These are phyloP conservation scores for Pigoraptor vietnamica DNA, from an alignment of 78 protist species.

Conservation along the genomic window DNA sequence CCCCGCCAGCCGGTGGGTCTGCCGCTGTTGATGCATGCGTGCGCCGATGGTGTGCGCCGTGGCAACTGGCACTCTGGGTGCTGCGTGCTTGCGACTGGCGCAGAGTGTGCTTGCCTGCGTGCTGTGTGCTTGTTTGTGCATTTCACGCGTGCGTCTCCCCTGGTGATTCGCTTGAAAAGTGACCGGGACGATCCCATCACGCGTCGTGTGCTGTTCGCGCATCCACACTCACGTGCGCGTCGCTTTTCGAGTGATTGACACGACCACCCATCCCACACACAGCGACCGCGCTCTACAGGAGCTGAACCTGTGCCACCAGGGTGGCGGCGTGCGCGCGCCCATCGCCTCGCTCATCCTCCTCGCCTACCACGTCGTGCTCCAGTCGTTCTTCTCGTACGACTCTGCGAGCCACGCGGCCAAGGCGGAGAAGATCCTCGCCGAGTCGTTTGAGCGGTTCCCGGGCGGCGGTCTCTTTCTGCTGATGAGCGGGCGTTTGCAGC, in stretches of 20 bases:
- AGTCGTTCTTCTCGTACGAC: not conserved
- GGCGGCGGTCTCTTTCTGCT: not conserved
- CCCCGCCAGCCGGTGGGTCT: not conserved
- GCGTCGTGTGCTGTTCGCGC: too few species aligned
- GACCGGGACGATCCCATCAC: too few species aligned
- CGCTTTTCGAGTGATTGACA: too few species aligned
- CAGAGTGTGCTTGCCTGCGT: too few species aligned
- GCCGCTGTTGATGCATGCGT: not conserved
- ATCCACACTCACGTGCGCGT: not conserved
- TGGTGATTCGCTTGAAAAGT: too few species aligned
- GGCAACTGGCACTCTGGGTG: too few species aligned
- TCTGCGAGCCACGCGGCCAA: not conserved
- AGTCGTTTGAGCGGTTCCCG: not conserved
- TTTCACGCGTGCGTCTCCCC: too few species aligned
- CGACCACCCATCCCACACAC: not conserved
- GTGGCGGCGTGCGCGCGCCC: not conserved
- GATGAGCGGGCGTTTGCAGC: not conserved
- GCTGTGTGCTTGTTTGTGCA: too few species aligned
- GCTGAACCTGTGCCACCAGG: not conserved
- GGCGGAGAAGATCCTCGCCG: not conserved
- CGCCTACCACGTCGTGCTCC: constrained; percentile 3
- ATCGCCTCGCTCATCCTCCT: not conserved
- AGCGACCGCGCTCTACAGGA: not conserved
- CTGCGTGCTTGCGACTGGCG: too few species aligned
- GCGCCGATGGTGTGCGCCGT: too few species aligned